Base-by-base conservation (phyloP, 2,329 filamentous ascomycete species). In the Chaetomiaceae sp. region DNA sequence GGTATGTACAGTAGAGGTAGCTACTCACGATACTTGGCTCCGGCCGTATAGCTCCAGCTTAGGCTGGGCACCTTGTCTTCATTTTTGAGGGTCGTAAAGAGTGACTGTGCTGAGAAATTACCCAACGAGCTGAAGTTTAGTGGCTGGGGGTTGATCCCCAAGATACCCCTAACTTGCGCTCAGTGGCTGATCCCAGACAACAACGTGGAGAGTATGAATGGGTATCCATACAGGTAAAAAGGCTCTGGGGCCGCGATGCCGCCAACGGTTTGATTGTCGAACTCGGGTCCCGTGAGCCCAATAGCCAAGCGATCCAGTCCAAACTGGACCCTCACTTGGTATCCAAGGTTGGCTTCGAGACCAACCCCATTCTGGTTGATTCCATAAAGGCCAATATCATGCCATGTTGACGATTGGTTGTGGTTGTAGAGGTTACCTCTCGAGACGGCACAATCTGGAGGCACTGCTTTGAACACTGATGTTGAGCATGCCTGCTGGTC, bases 11-110 rank as follows among this genome's bases (percentile, higher is more conserved):
- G 30, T 8, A 17, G 19, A 14, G 16, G n/a, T n/a, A n/a, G n/a
- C 25, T 10, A 58, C 67, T 57, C 58, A 61, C 69, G 68, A 49
- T 73, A 72, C 41, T 62, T 63, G 17, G 67, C 68, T 2, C 70
- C 70, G 5, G 70, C 70, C 6, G 70, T 72, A 50, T 72, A 73
- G 44, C 68, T 70, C 65, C 70, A 73, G 44, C 68, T 71, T 13
- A 71, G 54, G 50, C 68, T 71, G 7, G 69, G 69, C 21, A 71
- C 72, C 16, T 61, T 48, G 4, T 63, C 60, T 27, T 68, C 58
- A 17, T 66, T 58, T 53, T 69, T 72, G 5, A 73, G 58, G 0
- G 62, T 65, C 6, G 64, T 64, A 39, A 73, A 55, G 33, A 69
- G 70, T 10, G 68, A 68, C 6, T 63, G 59, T 7, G 64, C 52